Evolutionary conservation across 768 basidiomycete species (phyloP).

Genomic region (Asterophora lycoperdoides): DNA sequence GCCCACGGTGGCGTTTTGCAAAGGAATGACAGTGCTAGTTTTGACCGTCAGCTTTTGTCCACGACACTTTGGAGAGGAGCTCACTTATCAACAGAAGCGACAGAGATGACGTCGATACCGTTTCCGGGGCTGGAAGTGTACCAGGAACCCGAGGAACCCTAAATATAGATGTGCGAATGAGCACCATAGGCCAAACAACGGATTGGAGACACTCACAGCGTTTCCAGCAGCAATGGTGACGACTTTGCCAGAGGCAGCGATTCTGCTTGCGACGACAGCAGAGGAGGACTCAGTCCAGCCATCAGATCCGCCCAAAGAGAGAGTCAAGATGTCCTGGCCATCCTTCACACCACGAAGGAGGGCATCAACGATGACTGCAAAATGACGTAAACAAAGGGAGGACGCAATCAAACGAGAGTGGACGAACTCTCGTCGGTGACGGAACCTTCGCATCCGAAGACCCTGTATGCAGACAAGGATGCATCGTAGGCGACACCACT

Average conservation of each 20-base stretch:
- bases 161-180: background rate
- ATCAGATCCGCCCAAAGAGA: conserved; percentile 59
- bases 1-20: conserved; percentile 51
- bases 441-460: conserved; percentile 56
- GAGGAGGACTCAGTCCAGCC: conserved; percentile 60
- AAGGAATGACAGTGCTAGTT: conserved; percentile 48
- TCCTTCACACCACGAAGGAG: conserved; percentile 48
- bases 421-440: conserved; percentile 49
- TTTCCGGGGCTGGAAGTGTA: conserved; percentile 51
- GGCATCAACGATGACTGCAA: conserved; percentile 40
- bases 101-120: conserved; percentile 54
- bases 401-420: background rate
- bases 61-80: conserved; percentile 4
- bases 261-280: conserved; percentile 54
- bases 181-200: background rate
- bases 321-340: conserved; percentile 56
- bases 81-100: conserved; percentile 52
- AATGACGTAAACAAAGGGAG: background rate
- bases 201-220: conserved; percentile 22
- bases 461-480: conserved; percentile 47
- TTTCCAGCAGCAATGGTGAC: conserved; percentile 65
- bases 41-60: background rate
- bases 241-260: conserved; percentile 53
- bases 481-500: conserved; percentile 67
- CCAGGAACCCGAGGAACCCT: conserved; percentile 59